phyloP scores from a whole-genome alignment of 306 rosid genomes.

The Sphenostylis stenocarpa region DNA sequence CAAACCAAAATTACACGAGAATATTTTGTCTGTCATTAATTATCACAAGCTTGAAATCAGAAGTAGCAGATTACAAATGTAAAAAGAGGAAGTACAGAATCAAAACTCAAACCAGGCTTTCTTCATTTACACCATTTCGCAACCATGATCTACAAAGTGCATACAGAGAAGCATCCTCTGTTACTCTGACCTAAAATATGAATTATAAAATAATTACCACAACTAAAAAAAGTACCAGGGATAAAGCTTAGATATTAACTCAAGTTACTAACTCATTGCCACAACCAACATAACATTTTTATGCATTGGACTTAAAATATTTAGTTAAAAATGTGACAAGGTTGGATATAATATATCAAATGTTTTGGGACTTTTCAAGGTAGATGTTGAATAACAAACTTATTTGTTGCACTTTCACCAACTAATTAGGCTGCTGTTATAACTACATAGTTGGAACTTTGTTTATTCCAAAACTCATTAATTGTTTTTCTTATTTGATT shows the following conservation, averaged over 20 bases:
- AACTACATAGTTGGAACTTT: neutral
- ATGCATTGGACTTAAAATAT: neutral
- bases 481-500: neutral
- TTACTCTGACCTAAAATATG: slow-evolving; percentile 66
- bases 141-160: slow-evolving; percentile 90
- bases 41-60: slow-evolving; percentile 22
- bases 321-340: neutral
- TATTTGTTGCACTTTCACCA: neutral
- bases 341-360: neutral
- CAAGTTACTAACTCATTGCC: neutral
- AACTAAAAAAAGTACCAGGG: neutral
- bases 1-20: slow-evolving; percentile 14
- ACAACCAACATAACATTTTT: neutral
- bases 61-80: slow-evolving; percentile 25
- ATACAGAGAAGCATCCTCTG: slow-evolving; percentile 77
- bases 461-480: neutral
- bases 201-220: slow-evolving; percentile 25
- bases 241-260: slow-evolving; percentile 17
- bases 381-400: neutral
- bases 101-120: slow-evolving; percentile 58
- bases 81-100: neutral
- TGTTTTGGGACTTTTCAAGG: neutral
- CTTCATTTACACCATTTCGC: slow-evolving; percentile 70
- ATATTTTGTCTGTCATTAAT: neutral
- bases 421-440: neutral